Evolutionary conservation across 306 rosid genomes (phyloP).

Genomic region (Medicago ruthenica): DNA sequence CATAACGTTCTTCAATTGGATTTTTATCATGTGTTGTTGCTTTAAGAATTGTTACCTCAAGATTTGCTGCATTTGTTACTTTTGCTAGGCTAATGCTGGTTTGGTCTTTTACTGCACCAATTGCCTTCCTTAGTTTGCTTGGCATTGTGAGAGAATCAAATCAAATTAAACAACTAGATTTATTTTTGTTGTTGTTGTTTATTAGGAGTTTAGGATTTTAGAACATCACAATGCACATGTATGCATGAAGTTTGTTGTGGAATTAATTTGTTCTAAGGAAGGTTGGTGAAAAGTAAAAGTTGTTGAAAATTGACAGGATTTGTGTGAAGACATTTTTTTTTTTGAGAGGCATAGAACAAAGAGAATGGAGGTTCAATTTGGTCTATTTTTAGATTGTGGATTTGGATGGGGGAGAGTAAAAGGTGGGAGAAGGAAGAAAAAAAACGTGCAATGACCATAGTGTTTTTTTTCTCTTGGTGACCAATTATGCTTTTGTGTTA

Average conservation of each 20-base stretch:
- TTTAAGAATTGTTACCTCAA: slow-evolving; percentile 69
- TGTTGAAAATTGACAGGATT: not conserved
- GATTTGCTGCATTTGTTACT: slow-evolving; percentile 65
- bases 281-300: not conserved
- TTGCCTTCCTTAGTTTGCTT: slow-evolving; percentile 82
- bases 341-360: not conserved
- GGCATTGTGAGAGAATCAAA: slow-evolving; percentile 57
- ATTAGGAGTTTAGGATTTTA: slow-evolving; percentile 10
- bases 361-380: not conserved
- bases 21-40: slow-evolving; percentile 81
- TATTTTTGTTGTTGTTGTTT: not conserved
- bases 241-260: not conserved
- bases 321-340: not conserved
- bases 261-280: not conserved
- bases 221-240: not conserved
- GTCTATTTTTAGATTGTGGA: slow-evolving; percentile 30
- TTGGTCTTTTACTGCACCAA: slow-evolving; percentile 94
- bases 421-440: not conserved
- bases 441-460: not conserved
- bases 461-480: not conserved
- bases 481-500: not conserved
- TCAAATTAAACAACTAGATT: not conserved
- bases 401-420: slow-evolving; percentile 44
- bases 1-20: slow-evolving; percentile 71
- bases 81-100: slow-evolving; percentile 91